Conservation (phyloP, 1,139 yeast genomes). For the Entelexis paramagnoliae region DNA sequence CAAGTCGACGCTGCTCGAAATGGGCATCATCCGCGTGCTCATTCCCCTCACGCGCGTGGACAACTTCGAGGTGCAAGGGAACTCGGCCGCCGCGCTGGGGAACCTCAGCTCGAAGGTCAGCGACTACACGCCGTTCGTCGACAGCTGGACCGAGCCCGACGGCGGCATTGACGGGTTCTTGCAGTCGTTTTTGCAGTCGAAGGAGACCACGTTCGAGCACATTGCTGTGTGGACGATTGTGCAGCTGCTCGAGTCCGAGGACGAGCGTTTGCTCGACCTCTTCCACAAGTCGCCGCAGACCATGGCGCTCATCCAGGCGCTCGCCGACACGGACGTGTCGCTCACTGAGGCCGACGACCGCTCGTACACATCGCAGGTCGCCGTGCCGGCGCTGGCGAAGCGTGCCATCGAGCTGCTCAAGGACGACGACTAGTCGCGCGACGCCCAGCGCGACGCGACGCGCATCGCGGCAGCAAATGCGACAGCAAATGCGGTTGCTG, state of each 20-base stretch:
- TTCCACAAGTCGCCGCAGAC: conserved; percentile 32
- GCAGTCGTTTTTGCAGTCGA: conserved; percentile 66
- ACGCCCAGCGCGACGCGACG: no score
- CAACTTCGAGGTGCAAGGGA: conserved; percentile 94
- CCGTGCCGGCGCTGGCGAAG: conserved; percentile 33
- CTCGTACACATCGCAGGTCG: conserved; percentile 30
- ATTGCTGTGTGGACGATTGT: conserved; percentile 95
- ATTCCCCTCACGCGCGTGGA: conserved; percentile 82
- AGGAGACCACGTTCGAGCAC: conserved; percentile 94
- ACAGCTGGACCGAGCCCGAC: conserved; percentile 68
- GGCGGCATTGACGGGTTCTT: conserved; percentile 84
- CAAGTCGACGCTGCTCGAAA: conserved; percentile 70
- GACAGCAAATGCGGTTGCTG: no score
- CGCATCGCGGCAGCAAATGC: neutral
- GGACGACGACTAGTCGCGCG: conserved; percentile 7
- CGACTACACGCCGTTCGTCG: conserved; percentile 69
- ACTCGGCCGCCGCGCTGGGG: conserved; percentile 96
- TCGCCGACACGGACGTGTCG: conserved; percentile 29
- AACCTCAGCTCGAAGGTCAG: conserved; percentile 83
- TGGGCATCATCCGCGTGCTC: conserved; percentile 78
- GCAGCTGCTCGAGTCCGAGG: conserved; percentile 83
- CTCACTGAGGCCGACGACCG: conserved; percentile 24
- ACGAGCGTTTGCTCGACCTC: conserved; percentile 45
- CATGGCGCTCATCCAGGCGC: conserved; percentile 28
- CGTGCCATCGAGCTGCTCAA: conserved; percentile 28